These are phyloP conservation scores for Cordyceps tenuipes DNA, from an alignment of 2,329 filamentous ascomycete species.

Conservation along the genomic window DNA sequence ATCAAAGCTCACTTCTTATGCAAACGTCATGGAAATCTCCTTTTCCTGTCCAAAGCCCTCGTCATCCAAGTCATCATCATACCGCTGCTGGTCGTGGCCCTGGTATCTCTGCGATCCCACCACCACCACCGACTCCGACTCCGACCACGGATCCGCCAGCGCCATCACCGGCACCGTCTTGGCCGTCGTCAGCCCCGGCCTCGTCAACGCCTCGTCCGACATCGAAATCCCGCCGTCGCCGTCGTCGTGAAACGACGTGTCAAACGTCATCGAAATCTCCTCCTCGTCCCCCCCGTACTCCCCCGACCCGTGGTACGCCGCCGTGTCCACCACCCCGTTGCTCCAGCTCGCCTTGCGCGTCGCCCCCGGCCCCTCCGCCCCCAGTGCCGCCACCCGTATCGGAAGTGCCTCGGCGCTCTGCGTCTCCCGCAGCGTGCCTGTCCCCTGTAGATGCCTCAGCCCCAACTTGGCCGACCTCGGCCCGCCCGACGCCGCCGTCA, in stretches of 20 bases:
- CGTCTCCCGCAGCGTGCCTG: conserved; percentile 31
- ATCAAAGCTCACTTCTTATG: conserved; percentile 31
- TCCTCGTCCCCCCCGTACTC: conserved; percentile 33
- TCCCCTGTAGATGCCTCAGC: conserved; percentile 10
- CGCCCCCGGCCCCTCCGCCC: conserved; percentile 14
- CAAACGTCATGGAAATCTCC: conserved; percentile 77
- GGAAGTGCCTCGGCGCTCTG: conserved; percentile 36
- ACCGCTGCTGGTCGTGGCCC: neutral
- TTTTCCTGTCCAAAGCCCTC: conserved; percentile 64
- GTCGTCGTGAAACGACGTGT: conserved; percentile 47
- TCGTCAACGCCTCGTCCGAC: conserved; percentile 22
- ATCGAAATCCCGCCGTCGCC: conserved; percentile 19
- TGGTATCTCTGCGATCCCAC: no score
- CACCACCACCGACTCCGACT: neutral
- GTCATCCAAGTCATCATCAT: conserved; percentile 49
- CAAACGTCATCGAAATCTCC: conserved; percentile 63
- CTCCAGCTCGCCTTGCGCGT: conserved; percentile 10
- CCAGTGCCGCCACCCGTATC: conserved; percentile 14
- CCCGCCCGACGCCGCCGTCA: conserved; percentile 12
- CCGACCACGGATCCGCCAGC: conserved; percentile 54
- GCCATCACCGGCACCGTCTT: conserved; percentile 43
- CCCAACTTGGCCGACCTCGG: conserved; percentile 17
- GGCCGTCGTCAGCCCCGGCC: conserved; percentile 27
- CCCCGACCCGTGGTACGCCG: conserved; percentile 20
- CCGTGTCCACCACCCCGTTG: conserved; percentile 16